Evolutionary conservation across 2,329 filamentous ascomycete species (phyloP).

Genomic region (Cadophora malorum): DNA sequence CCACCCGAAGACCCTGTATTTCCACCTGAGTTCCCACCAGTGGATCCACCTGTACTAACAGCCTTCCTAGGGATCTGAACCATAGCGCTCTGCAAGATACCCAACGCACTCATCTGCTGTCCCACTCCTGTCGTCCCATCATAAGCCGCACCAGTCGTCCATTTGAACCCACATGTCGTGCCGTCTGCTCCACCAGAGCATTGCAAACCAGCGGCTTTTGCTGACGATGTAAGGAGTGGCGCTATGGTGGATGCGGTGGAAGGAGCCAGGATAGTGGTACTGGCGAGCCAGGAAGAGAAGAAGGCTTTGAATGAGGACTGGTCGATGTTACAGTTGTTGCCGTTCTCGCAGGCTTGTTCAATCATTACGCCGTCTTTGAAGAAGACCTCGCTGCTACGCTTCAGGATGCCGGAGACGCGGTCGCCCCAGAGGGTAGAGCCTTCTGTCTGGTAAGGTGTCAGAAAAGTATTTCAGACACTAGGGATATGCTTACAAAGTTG

Average conservation of each 20-base stretch:
- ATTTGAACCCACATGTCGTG: constrained; percentile 65
- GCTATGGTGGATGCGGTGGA: constrained; percentile 61
- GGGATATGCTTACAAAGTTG: constrained; percentile 57
- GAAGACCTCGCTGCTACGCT: constrained; percentile 59
- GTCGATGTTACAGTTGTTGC: constrained; percentile 65
- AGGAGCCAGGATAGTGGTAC: constrained; percentile 68
- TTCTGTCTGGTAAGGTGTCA: constrained; percentile 45
- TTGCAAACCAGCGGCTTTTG: constrained; percentile 60
- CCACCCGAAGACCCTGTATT: constrained; percentile 25
- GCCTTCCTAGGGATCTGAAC: constrained; percentile 52
- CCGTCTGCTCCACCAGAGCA: constrained; percentile 64
- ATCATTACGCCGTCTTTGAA: constrained; percentile 59
- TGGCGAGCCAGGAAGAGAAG: constrained; percentile 65
- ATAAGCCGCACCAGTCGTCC: constrained; percentile 60
- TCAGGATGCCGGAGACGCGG: constrained; percentile 62
- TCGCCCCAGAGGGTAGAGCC: constrained; percentile 60
- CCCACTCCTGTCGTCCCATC: constrained; percentile 69
- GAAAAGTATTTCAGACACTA: neutral
- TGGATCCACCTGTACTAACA: constrained; percentile 63
- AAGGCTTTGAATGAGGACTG: constrained; percentile 72
- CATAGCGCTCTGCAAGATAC: constrained; percentile 67
- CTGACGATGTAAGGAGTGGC: constrained; percentile 60
- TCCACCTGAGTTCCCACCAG: constrained; percentile 46
- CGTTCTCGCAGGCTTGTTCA: constrained; percentile 69
- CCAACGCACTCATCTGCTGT: constrained; percentile 74